Conservation (phyloP, 148 eudicot genomes). For the Simmondsia chinensis region DNA sequence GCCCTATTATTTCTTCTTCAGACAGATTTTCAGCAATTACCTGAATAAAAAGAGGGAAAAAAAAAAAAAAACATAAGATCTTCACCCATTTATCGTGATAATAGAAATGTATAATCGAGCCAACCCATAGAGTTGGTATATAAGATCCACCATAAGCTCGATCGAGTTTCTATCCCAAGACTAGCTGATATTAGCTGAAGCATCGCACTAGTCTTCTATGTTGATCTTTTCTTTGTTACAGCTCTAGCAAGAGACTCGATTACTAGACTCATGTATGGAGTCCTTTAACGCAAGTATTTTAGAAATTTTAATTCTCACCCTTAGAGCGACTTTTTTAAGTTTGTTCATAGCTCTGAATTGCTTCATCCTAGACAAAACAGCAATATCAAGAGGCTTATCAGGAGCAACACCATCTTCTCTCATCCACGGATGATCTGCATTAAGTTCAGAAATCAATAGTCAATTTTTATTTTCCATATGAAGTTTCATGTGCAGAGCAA, state of each 20-base stretch:
- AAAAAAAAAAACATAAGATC: slow-evolving; percentile 7
- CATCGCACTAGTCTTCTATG: no score
- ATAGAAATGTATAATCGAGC: no score
- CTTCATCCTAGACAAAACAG: slow-evolving; percentile 92
- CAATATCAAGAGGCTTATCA: slow-evolving; percentile 94
- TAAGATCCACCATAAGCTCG: no score
- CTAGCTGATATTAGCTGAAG: no score
- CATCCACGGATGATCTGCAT: slow-evolving; percentile 95
- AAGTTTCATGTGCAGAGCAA: no score
- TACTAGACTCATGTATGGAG: no score
- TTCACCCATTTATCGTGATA: no score
- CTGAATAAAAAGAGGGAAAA: slow-evolving; percentile 34
- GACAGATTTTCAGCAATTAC: slow-evolving; percentile 96
- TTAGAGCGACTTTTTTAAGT: slow-evolving; percentile 91
- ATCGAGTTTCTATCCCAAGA: no score
- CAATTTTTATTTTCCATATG: background rate
- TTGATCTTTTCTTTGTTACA: no score
- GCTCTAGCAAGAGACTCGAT: no score
- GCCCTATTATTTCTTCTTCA: slow-evolving; percentile 92
- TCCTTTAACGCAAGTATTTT: no score
- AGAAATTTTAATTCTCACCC: slow-evolving; percentile 33
- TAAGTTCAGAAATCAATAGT: slow-evolving; percentile 5
- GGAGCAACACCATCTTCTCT: slow-evolving; percentile 97
- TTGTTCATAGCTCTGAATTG: slow-evolving; percentile 99
- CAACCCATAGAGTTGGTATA: no score